These are phyloP conservation scores for Saprolegnia parasitica DNA, from an alignment of 352 stramenopile species.

Conservation along the genomic window DNA sequence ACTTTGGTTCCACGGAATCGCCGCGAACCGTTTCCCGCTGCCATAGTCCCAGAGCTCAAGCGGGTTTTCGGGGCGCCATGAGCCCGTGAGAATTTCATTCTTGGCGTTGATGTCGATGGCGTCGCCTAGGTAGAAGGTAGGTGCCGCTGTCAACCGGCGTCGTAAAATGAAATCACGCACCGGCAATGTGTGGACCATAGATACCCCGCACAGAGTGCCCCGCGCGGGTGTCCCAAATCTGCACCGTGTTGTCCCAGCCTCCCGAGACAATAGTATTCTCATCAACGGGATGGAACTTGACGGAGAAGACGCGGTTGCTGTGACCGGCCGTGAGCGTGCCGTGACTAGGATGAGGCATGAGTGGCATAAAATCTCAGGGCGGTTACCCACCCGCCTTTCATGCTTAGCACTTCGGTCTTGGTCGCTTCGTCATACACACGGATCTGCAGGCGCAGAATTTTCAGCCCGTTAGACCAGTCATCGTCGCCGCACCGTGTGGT, in stretches of 20 bases:
- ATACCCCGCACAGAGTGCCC: slow-evolving; percentile 86
- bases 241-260: slow-evolving; percentile 91
- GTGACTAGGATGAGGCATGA: slow-evolving; percentile 32
- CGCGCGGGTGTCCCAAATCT: slow-evolving; percentile 88
- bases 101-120: slow-evolving; percentile 67
- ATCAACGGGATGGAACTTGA: slow-evolving; percentile 82
- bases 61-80: slow-evolving; percentile 84
- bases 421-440: slow-evolving; percentile 88
- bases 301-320: slow-evolving; percentile 89
- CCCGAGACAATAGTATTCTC: slow-evolving; percentile 82
- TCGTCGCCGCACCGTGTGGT: slow-evolving; percentile 53
- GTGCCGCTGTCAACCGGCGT: neutral
- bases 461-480: neutral
- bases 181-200: slow-evolving; percentile 86
- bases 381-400: slow-evolving; percentile 50
- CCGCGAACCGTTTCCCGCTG: slow-evolving; percentile 64
- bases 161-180: neutral
- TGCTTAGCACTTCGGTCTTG: slow-evolving; percentile 66
- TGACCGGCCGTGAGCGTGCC: slow-evolving; percentile 72
- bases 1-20: slow-evolving; percentile 84
- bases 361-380: neutral
- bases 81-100: slow-evolving; percentile 85
- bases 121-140: slow-evolving; percentile 37
- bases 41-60: slow-evolving; percentile 89
- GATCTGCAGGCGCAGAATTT: slow-evolving; percentile 30